Base-by-base conservation (phyloP, 805 yeast species). In the Candida rishiriensis region DNA sequence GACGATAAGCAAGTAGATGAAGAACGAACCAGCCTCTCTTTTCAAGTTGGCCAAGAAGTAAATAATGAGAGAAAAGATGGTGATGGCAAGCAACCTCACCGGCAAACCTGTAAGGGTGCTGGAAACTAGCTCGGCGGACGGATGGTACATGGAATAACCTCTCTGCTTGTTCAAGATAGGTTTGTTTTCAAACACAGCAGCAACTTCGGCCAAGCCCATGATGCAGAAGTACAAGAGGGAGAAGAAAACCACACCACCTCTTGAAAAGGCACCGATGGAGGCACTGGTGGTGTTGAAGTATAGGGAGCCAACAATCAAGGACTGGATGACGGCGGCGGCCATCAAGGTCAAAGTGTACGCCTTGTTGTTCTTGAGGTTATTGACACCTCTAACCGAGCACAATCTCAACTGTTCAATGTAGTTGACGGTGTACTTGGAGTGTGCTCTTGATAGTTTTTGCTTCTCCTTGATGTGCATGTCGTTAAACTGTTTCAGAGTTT, bases 141-240 rank as follows among this genome's bases (percentile, higher is more conserved):
- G 79, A 48, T 81, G 76, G 58, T 77, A 80, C 65, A 82, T 66
- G 13, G 83, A 77, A 53, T 78, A 81, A 26, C 81, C 72, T 55
- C 76, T 75, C 56, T 82, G 88, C 57, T 81, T 82, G 52, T 77
- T 79, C 46, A 80, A 70, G 53, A 81, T 79, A 28, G 83, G 79
- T 65, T 85, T 77, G 44, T 75, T 76, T 47, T 77, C 76, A 54
- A 78, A 82, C 43, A 81, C 66, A 10, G 75, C 61, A 56, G 81
- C 71, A 47, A 81, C 77, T 64, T 80, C 87, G 53, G 84, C 80
- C 46, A 81, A 63, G 10, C 83, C 73, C 42, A 83, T 73, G 53
- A 81, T 71, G 36, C 83, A 79, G 60, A 77, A 80, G 52, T 75
- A 81, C 43, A 82, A 66, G 38, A 79, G 70, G 33, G 81, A 75